These are phyloP conservation scores for Epichloe elymi DNA, from an alignment of 2,329 filamentous ascomycete species.

Conservation along the genomic window DNA sequence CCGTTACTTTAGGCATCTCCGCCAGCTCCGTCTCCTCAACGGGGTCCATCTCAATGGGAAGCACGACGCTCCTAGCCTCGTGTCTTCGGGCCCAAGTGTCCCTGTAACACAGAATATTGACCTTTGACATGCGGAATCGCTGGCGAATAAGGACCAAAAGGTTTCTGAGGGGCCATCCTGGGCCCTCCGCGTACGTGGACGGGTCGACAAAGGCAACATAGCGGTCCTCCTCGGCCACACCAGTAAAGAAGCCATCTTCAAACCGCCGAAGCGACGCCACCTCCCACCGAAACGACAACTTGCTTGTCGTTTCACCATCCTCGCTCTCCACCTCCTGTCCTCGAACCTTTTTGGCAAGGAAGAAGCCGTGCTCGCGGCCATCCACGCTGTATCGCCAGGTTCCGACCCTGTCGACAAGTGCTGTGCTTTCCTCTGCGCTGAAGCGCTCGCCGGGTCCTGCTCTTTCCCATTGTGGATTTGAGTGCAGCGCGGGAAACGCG, in stretches of 20 bases:
- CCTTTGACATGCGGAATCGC: constrained; percentile 61
- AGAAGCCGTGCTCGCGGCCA: constrained; percentile 81
- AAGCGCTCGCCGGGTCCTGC: constrained; percentile 42
- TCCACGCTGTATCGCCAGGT: constrained; percentile 81
- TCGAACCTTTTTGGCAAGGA: constrained; percentile 70
- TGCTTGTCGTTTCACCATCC: constrained; percentile 30
- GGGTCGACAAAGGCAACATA: constrained; percentile 86
- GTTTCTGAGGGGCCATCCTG: constrained; percentile 88
- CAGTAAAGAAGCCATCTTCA: constrained; percentile 78
- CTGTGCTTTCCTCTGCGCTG: constrained; percentile 55
- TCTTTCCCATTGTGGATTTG: constrained; percentile 69
- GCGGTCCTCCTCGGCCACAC: constrained; percentile 55
- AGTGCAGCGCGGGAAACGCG: constrained; percentile 85
- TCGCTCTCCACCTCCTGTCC: constrained; percentile 30
- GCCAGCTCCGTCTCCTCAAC: constrained; percentile 28
- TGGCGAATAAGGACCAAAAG: constrained; percentile 73
- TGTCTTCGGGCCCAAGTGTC: constrained; percentile 69
- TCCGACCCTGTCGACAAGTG: constrained; percentile 69
- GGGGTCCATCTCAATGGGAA: constrained; percentile 48
- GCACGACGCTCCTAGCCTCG: constrained; percentile 67
- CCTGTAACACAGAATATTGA: constrained; percentile 81
- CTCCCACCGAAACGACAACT: constrained; percentile 59
- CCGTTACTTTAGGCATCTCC: constrained; percentile 77
- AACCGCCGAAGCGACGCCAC: constrained; percentile 64
- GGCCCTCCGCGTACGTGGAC: constrained; percentile 76